phyloP scores from a whole-genome alignment of 1,284 basidiomycete genomes.

The Papiliotrema flavescens region DNA sequence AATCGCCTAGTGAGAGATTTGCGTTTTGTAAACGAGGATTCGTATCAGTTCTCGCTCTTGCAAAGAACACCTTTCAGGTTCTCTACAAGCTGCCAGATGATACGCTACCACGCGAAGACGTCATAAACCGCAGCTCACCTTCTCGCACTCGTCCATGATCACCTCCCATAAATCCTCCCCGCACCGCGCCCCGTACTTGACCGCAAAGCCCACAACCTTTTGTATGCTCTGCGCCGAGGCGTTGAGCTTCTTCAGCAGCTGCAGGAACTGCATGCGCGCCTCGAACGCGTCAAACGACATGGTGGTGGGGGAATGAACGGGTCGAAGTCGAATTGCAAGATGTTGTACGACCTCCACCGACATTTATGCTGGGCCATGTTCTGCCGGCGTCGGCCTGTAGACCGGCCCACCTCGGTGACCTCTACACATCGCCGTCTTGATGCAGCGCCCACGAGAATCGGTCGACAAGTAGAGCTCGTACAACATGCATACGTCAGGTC shows the following conservation, averaged over 20 bases:
- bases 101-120: too few species aligned
- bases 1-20: too few species aligned
- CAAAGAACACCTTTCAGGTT: too few species aligned
- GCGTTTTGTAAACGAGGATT: too few species aligned
- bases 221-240: slow-evolving; percentile 89
- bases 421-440: too few species aligned
- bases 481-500: background rate
- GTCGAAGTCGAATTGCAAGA: background rate
- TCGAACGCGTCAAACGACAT: slow-evolving; percentile 80
- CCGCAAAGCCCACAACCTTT: slow-evolving; percentile 78
- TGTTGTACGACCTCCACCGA: background rate
- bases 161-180: slow-evolving; percentile 95
- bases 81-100: too few species aligned
- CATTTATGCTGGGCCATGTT: background rate
- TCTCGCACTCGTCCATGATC: slow-evolving; percentile 81
- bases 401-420: too few species aligned
- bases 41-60: too few species aligned
- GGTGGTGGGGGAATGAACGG: background rate
- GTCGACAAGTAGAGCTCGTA: background rate
- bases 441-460: too few species aligned
- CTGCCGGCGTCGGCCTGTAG: too few species aligned
- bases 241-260: slow-evolving; percentile 66
- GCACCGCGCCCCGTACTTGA: slow-evolving; percentile 75
- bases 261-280: slow-evolving; percentile 79
- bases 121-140: slow-evolving; percentile 60